Conservation (phyloP, 2,329 filamentous ascomycete species). For the Rasamsonia emersonii region DNA sequence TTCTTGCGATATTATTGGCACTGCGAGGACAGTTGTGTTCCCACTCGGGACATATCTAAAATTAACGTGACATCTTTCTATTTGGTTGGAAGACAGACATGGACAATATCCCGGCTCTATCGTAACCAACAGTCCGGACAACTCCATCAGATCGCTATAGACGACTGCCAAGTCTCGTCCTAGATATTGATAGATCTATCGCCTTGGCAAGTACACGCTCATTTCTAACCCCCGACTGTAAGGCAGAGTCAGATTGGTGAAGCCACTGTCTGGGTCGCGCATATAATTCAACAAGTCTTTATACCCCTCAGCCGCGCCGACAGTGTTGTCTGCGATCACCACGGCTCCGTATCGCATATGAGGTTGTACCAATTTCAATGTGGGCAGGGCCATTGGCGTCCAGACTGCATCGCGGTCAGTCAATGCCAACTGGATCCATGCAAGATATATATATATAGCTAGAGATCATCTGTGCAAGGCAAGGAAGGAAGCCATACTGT, state of each 20-base stretch:
- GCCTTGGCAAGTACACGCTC: conserved; percentile 30
- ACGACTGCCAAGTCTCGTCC: no score
- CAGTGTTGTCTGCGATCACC: conserved; percentile 44
- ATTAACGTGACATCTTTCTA: no score
- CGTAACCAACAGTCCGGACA: no score
- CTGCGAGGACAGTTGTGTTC: no score
- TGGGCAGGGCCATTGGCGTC: conserved; percentile 46
- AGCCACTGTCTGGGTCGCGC: conserved; percentile 39
- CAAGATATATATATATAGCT: background rate
- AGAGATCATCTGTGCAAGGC: background rate
- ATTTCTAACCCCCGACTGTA: conserved; percentile 43
- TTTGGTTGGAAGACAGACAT: no score
- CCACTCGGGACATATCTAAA: no score
- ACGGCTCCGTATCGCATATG: conserved; percentile 40
- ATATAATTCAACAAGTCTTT: conserved; percentile 42
- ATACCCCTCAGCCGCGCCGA: conserved; percentile 33
- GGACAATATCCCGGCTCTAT: no score
- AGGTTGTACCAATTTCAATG: conserved; percentile 40
- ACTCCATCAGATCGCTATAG: no score
- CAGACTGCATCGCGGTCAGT: conserved; percentile 38
- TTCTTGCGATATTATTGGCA: no score
- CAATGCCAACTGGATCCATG: background rate
- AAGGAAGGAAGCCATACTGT: conserved; percentile 16
- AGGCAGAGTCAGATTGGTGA: conserved; percentile 42
- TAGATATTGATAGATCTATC: no score